A percentile compares a stretch with the other conserved stretches of the same genome.
Conservation (phyloP, 1,284 basidiomycete species). For the Trametes sp. region DNA sequence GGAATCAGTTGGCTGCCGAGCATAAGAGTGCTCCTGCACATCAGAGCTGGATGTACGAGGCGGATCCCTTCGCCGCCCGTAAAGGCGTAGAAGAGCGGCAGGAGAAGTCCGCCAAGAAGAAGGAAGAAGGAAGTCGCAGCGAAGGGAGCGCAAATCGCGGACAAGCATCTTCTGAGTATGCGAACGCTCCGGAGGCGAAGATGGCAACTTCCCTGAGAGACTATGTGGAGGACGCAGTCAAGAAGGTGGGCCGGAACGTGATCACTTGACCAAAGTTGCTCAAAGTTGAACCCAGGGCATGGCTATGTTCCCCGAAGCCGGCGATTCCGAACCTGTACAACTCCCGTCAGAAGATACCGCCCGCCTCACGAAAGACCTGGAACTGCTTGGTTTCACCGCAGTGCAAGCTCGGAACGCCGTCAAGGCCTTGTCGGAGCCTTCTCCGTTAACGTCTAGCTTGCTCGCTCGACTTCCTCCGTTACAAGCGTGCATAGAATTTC, state of each 20-base stretch:
- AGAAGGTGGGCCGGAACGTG: conserved; percentile 57
- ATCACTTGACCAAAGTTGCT: neutral
- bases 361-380: conserved; percentile 53
- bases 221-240: conserved; percentile 84
- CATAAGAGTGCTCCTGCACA: conserved; percentile 75
- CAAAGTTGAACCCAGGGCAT: conserved; percentile 50
- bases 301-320: conserved; percentile 59
- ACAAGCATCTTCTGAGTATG: conserved; percentile 56
- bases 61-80: conserved; percentile 84
- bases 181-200: conserved; percentile 81
- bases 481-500: conserved; percentile 78
- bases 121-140: conserved; percentile 42
- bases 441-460: conserved; percentile 59
- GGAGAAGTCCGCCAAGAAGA: conserved; percentile 57
- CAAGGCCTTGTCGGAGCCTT: conserved; percentile 60
- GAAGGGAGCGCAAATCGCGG: conserved; percentile 25
- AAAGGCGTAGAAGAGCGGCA: conserved; percentile 74
- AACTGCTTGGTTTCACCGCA: conserved; percentile 62
- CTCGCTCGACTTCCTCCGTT: conserved; percentile 57
- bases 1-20: conserved; percentile 77
- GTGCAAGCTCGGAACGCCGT: conserved; percentile 58
- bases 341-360: conserved; percentile 56
- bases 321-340: conserved; percentile 52
- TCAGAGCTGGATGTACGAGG: conserved; percentile 85
- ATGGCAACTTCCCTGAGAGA: conserved; percentile 85